Percentiles rank a stretch among this genome's conserved stretches.
phyloP scores from a whole-genome alignment of 1,284 basidiomycete genomes.

The Heterobasidion parviporum region DNA sequence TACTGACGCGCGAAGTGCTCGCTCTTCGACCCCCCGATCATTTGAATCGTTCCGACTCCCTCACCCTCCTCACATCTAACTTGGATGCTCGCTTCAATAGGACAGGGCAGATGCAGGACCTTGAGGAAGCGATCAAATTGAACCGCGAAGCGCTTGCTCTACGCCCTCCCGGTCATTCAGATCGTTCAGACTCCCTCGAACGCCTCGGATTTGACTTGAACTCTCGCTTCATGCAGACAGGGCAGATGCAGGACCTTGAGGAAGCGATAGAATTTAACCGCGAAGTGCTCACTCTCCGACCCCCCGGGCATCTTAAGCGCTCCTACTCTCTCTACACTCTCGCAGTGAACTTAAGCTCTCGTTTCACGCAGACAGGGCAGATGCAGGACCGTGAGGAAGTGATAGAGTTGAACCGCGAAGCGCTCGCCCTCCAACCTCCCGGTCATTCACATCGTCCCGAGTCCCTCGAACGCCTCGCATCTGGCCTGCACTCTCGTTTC shows the following conservation, averaged over 20 bases:
- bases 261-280: background rate
- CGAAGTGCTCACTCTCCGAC: too few species aligned
- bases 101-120: background rate
- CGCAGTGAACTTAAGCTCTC: too few species aligned
- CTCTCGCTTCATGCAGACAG: background rate
- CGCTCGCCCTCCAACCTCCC: too few species aligned
- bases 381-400: too few species aligned
- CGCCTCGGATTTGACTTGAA: background rate
- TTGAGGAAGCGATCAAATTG: background rate
- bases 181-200: background rate
- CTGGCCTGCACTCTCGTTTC: too few species aligned
- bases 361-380: too few species aligned
- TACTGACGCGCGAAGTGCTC: constrained; percentile 14
- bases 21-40: constrained; percentile 15
- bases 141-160: background rate
- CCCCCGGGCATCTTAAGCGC: too few species aligned
- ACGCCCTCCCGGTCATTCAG: background rate
- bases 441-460: too few species aligned
- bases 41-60: constrained; percentile 1
- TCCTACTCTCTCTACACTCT: too few species aligned
- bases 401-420: background rate
- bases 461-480: too few species aligned
- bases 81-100: background rate
- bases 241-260: background rate
- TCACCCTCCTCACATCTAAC: background rate